Percentiles rank a stretch among this genome's conserved stretches.
Conservation (phyloP, 305 asterid genomes). For the Solanum hybrid region DNA sequence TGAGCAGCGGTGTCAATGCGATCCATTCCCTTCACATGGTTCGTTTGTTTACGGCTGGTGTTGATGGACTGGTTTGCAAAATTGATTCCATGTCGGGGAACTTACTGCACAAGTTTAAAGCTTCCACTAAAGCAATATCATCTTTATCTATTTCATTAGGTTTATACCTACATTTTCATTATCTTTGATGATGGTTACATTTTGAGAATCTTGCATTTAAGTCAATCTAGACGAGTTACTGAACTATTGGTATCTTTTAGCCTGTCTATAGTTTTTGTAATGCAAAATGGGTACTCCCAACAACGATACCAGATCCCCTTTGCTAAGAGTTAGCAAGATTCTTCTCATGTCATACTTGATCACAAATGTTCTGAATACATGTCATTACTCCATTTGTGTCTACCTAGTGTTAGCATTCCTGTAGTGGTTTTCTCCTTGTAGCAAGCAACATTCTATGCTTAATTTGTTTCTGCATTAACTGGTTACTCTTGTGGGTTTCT, state of each 20-base stretch:
- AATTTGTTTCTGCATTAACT: background rate
- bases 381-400: background rate
- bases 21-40: too few relatives aligned
- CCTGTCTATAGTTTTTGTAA: background rate
- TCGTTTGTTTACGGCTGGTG: too few relatives aligned
- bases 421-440: background rate
- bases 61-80: too few relatives aligned
- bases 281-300: background rate
- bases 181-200: background rate
- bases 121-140: too few relatives aligned
- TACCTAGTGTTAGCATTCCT: background rate
- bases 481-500: conserved; percentile 4
- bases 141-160: too few relatives aligned
- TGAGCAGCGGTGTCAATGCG: too few relatives aligned
- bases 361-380: background rate
- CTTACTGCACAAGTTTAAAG: too few relatives aligned
- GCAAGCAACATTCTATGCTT: background rate
- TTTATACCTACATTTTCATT: background rate
- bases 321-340: background rate
- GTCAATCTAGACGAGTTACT: background rate
- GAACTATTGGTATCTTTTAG: background rate
- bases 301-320: background rate
- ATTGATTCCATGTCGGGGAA: too few relatives aligned
- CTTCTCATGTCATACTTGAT: background rate
- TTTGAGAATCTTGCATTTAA: background rate